Percentiles rank a stretch among this genome's conserved stretches.
Evolutionary conservation across 225 moss, liverwort and hornwort species (phyloP).

Genomic region (Pleurozium schreberi): DNA sequence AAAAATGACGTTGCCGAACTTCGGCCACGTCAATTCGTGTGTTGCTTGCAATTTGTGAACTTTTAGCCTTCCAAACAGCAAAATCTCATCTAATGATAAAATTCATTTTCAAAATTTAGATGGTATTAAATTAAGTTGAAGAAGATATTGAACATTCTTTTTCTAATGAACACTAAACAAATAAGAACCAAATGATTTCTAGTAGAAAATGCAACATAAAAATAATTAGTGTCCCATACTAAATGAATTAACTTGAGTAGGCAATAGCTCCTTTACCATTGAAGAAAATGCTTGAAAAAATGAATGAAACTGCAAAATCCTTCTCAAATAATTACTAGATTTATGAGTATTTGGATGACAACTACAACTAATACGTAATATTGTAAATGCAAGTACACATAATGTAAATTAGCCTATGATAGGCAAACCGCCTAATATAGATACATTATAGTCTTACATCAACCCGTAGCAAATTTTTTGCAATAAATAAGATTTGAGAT

Average conservation of each 20-base stretch:
- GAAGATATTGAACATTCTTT: neutral
- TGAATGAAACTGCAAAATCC: neutral
- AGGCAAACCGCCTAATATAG: too few species aligned
- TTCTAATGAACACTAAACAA: neutral
- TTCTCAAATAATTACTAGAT: neutral
- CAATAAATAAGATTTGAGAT: too few species aligned
- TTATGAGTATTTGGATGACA: too few species aligned
- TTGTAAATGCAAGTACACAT: neutral
- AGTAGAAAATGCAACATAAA: neutral
- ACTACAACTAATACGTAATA: neutral
- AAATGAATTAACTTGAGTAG: neutral
- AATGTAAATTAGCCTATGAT: too few species aligned
- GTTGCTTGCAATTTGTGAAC: too few species aligned
- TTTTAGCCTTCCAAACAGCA: too few species aligned
- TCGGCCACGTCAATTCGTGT: too few species aligned
- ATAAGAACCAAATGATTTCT: neutral
- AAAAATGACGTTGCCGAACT: too few species aligned
- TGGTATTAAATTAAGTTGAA: accelerated
- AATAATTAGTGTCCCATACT: neutral
- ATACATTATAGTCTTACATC: too few species aligned
- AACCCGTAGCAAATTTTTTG: too few species aligned
- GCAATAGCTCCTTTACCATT: neutral
- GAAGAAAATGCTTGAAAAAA: neutral
- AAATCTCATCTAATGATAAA: too few species aligned
- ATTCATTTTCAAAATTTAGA: neutral